phyloP scores from a whole-genome alignment of 768 basidiomycete genomes.

The Boletus reticuloceps region DNA sequence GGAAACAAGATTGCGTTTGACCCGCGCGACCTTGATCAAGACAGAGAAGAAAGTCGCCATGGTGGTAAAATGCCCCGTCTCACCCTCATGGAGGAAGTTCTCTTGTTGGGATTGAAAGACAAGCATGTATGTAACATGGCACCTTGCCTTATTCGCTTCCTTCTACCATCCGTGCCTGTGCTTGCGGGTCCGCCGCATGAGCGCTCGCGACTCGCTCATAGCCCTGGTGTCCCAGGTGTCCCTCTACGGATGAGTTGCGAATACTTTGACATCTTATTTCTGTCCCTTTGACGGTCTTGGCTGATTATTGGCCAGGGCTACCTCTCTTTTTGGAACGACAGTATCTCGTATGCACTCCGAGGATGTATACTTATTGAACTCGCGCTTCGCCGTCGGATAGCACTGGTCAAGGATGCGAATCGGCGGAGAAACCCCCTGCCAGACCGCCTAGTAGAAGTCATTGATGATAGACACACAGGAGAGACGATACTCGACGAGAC shows the following conservation, averaged over 20 bases:
- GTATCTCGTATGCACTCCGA: slow-evolving; percentile 97
- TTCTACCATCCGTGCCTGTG: slow-evolving; percentile 3
- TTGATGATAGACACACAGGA: slow-evolving; percentile 90
- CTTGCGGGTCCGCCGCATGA: slow-evolving; percentile 18
- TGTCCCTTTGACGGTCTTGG: not conserved
- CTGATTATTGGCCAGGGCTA: slow-evolving; percentile 59
- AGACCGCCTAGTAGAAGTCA: slow-evolving; percentile 86
- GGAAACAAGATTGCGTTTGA: slow-evolving; percentile 90
- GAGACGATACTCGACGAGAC: slow-evolving; percentile 97
- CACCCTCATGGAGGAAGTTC: slow-evolving; percentile 96
- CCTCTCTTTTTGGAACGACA: slow-evolving; percentile 99
- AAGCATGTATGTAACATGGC: slow-evolving; percentile 66
- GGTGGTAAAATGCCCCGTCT: slow-evolving; percentile 79
- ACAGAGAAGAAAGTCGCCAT: slow-evolving; percentile 56
- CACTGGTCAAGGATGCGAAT: slow-evolving; percentile 78
- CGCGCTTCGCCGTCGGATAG: slow-evolving; percentile 91
- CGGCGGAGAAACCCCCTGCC: slow-evolving; percentile 71
- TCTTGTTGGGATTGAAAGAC: slow-evolving; percentile 92
- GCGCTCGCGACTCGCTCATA: not conserved
- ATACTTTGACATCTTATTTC: slow-evolving; percentile 19
- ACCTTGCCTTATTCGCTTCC: not conserved
- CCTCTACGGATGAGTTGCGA: slow-evolving; percentile 3
- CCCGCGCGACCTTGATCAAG: slow-evolving; percentile 82
- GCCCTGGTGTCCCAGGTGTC: not conserved
- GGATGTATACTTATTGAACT: slow-evolving; percentile 98